Conservation (phyloP, 106 monocot genomes). For the Phalaenopsis equestris region DNA sequence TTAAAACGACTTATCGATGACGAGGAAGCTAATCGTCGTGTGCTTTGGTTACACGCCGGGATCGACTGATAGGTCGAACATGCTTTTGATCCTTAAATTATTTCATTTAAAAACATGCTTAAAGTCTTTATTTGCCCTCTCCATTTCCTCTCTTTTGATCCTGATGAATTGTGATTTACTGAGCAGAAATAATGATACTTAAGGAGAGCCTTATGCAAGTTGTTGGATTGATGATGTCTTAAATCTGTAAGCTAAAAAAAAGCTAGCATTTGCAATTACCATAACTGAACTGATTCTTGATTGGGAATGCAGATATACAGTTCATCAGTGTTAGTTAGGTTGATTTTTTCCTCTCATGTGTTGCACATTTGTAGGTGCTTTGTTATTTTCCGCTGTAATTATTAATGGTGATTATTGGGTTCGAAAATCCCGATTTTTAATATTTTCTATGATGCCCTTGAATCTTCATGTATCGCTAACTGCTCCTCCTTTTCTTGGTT, state of each 20-base stretch:
- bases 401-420: not conserved
- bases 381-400: not conserved
- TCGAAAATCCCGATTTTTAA: not conserved
- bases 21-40: no score
- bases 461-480: not conserved
- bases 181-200: not conserved
- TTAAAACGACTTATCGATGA: not conserved
- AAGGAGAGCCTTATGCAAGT: not conserved
- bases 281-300: not conserved
- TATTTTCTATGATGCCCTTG: not conserved
- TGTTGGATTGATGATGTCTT: not conserved
- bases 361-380: not conserved
- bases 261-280: not conserved
- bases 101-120: no score
- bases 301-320: not conserved
- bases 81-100: no score
- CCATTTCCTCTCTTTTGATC: not conserved
- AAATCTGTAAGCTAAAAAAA: not conserved
- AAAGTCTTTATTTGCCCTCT: no score
- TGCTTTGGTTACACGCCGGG: no score
- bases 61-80: no score
- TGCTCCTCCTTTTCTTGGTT: not conserved
- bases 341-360: not conserved
- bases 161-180: not conserved
- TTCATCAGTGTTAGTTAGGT: not conserved